Evolutionary conservation across 306 rosid genomes (phyloP).

Genomic region (Cyclanthera cordifolia): DNA sequence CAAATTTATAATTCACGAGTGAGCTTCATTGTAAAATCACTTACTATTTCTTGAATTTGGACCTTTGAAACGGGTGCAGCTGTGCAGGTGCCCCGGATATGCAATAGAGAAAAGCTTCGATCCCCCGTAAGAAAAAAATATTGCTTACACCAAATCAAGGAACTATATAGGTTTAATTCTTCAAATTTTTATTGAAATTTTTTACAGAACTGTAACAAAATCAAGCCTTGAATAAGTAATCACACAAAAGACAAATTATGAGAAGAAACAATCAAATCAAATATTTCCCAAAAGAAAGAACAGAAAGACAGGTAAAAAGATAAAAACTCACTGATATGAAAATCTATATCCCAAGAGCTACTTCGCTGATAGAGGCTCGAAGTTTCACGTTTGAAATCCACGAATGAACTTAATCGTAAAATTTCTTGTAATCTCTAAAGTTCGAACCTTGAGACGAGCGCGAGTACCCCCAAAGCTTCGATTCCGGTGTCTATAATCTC

Average conservation of each 20-base stretch:
- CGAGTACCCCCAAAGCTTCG: too few relatives aligned
- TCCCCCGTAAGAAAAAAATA: not conserved
- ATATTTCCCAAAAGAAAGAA: conserved; percentile 3
- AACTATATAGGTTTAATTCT: not conserved
- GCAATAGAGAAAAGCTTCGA: too few relatives aligned
- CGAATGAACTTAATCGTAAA: too few relatives aligned
- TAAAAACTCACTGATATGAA: conserved; percentile 18
- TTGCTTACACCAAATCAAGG: conserved; percentile 1
- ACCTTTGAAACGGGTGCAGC: too few relatives aligned
- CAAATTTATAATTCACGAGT: too few relatives aligned
- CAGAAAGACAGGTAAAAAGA: not conserved
- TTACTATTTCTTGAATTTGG: too few relatives aligned
- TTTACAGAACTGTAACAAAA: conserved; percentile 4
- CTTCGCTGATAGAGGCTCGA: not conserved
- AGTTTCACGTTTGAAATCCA: too few relatives aligned
- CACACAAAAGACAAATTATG: conserved; percentile 16
- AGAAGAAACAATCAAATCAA: conserved; percentile 23
- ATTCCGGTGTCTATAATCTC: too few relatives aligned
- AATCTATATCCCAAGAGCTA: conserved; percentile 37
- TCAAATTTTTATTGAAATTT: not conserved
- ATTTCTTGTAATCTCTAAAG: too few relatives aligned
- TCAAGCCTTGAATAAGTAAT: conserved; percentile 5
- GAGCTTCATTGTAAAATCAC: too few relatives aligned
- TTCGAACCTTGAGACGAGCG: too few relatives aligned
- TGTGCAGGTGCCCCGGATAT: too few relatives aligned